Base-by-base conservation (phyloP, 805 yeast species). In the Yarrowia deformans region DNA sequence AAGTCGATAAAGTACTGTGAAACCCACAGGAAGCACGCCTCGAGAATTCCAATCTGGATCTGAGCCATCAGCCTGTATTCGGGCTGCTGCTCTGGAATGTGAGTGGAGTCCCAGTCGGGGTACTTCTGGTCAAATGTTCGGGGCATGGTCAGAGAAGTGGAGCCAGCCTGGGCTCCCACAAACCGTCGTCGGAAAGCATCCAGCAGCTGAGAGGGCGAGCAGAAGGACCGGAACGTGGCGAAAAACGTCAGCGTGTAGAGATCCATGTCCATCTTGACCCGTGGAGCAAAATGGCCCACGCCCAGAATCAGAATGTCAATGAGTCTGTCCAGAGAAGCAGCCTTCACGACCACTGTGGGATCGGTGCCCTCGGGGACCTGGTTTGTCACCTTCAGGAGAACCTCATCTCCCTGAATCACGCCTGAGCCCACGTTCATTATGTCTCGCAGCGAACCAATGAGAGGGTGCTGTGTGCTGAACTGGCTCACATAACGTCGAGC, bases 1-100 rank as follows among this genome's bases (percentile, higher is more conserved):
- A 93, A 91, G 75, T 91, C 95, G 37, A 84, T 79, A 76, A 89
- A 93, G 75, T 90, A 91, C 72, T 89, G 88, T 56, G 86, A 83
- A 23, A 91, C 86, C 77, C 96, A 83, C 39, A 89, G 84, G 54
- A 87, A 83, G 69, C 92, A 80, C 0, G 92, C 91, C 75, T 91
- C 96, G 70, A 93, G 80, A 40, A 93, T 86, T 49, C 96, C 96
- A 46, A 90, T 82, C 75, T 93, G 95, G 52, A 93, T 90, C 74
- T 88, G 91, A 12, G 90, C 87, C 55, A 91, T 87, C 68, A 87
- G 83, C 55, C 83, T 84, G 83, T 89, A 87, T 19, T 69, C 68
- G 12, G 60, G 69, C 84, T 80, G 54, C 81, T 80, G 4, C 79
- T 66, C 9, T 75, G 67, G 10, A 79, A 71, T n/a, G 14, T 40